Base-by-base conservation (phyloP, 345 rosid genomes). In the Viola odorata region DNA sequence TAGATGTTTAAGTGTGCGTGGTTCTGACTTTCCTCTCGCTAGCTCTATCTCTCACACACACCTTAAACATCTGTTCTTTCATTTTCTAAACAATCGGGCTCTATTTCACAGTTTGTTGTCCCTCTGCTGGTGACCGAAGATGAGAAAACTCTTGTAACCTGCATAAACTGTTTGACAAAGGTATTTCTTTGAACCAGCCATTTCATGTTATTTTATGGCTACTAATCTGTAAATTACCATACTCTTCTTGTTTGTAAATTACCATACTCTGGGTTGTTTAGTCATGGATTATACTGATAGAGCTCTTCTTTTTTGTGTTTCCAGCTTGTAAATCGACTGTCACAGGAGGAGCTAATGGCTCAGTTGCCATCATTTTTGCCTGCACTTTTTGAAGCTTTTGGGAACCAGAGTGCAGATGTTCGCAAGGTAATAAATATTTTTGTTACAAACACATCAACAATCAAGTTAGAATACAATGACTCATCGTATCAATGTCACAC, bases 81-180 rank as follows among this genome's bases (percentile, higher is more conserved):
- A 23, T 0, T 23, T 23, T 23, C 32, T 23, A 23, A 23, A 23
- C 32, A 48, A 44, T 17, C 37, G 10, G 37, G 13, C 10, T 4
- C 37, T 23, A 41, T 73, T 5, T 63, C 64, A 65, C 89, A 94
- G 99, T 97, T 90, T 41, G 73, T 90, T 58, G 91, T 81, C 41
- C 99, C 99, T 36, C 68, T 88, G 62, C 75, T 94, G 84, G 95
- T 88, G 37, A 81, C 96, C 14, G 99, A 94, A 62, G 96, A 90
- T 72, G 96, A 90, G 78, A 86, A 90, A 78, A 86, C 95, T 62
- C 97, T 88, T 13, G 89, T 90, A 38, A 84, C 87, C 51, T 90
- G 95, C 80, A 81, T 94, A 69, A 90, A 88, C 69, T 88, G 99
- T 80, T 74, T 94, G 76, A 90, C 97, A 2, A 94, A 94, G 99